Base-by-base conservation (phyloP, 768 basidiomycete species). In the Hygrophorus pudorinus region DNA sequence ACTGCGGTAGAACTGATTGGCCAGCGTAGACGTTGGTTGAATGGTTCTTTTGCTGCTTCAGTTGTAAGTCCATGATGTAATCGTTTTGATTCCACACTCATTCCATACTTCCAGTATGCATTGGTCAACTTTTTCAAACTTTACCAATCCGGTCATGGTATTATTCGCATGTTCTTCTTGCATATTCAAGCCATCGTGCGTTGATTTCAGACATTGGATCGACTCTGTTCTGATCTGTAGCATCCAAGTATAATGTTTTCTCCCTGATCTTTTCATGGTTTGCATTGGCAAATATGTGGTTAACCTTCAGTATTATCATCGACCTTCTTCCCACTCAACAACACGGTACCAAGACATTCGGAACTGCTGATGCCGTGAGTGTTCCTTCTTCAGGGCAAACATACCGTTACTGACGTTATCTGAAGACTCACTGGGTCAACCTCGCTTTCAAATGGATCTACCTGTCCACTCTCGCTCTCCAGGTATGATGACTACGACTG, bases 301-400 rank as follows among this genome's bases (percentile, higher is more conserved):
- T 96, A 46, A 93, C 87, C n/a, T 94, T 94, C 72, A 81, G 81
- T 48, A 93, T 94, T 64, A 89, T 94, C 61, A 88, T 94, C 71
- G 80, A 91, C 55, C 74, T 96, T 33, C 71, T 92, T 11, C 85
- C 85, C 1, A 41, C 51, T 17, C 63, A 72, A 58, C 42, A 50
- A 12, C 62, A 72, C 56, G 43, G 47, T 0, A 71, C 79, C 46
- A 48, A 67, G 37, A 65, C 92, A 42, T 96, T 96, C 50, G 89
- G 87, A 34, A 91, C 78, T 24, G 64, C 56, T 0, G 66, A 56
- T 4, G 60, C 89, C 14, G 90, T 93, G 56, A 46, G 87, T 66
- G 41, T 18, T 29, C 44, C 20, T 11, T 32, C 13, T 40, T 20
- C 39, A 24, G 4, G 30, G 36, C 34, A 34, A 45, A 18, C 30